phyloP scores from a whole-genome alignment of 176 grass and related monocot genomes.

The Ananas comosus region DNA sequence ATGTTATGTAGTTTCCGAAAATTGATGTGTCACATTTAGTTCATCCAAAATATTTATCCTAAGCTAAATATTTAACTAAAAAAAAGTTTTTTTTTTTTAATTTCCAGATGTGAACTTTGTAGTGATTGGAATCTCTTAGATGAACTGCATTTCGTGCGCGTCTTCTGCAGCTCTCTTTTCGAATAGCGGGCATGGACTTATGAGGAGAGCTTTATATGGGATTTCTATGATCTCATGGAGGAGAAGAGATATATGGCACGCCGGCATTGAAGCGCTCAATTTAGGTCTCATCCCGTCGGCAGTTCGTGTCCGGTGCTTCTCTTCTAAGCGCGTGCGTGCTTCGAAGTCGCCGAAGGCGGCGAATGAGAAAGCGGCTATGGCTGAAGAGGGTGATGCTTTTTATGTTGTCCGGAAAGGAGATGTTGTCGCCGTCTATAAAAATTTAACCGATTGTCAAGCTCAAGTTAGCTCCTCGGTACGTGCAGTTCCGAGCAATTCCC shows the following conservation, averaged over 20 bases:
- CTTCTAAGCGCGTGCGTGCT: constrained; percentile 22
- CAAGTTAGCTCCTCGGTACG: constrained; percentile 39
- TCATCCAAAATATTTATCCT: no score
- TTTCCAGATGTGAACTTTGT: not conserved
- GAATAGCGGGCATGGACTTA: constrained; percentile 10
- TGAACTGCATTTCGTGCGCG: constrained; percentile 11
- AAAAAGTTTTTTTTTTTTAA: not conserved
- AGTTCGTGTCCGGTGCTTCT: constrained; percentile 12
- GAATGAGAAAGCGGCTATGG: constrained; percentile 5
- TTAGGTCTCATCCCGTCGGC: constrained; percentile 9
- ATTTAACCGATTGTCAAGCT: constrained; percentile 27
- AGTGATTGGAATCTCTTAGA: not conserved
- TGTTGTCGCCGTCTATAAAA: constrained; percentile 23
- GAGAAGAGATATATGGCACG: not conserved
- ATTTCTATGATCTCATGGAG: constrained; percentile 12
- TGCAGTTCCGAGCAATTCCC: not conserved
- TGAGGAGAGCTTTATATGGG: constrained; percentile 20
- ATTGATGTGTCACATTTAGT: no score
- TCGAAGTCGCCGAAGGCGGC: constrained; percentile 1
- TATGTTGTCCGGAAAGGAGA: constrained; percentile 37
- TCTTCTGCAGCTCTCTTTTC: not conserved
- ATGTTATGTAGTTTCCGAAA: no score
- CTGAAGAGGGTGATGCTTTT: constrained; percentile 22
- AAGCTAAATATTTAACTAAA: no score
- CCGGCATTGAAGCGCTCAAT: constrained; percentile 1